These are phyloP conservation scores for Blattamonas nauphoetae DNA, from an alignment of 78 protist genomes.

Conservation along the genomic window DNA sequence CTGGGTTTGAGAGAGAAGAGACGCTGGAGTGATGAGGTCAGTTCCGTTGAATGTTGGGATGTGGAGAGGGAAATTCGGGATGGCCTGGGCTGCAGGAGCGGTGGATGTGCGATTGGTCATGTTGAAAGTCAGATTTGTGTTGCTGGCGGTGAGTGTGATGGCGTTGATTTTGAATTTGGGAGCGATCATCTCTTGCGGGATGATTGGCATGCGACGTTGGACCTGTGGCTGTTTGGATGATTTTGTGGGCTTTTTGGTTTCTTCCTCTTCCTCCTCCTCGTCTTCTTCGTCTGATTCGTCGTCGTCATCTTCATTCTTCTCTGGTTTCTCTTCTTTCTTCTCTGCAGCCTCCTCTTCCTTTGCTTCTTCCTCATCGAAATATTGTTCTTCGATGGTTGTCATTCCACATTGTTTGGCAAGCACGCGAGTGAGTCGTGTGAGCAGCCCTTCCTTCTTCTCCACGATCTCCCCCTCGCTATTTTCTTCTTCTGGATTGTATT, in stretches of 20 bases:
- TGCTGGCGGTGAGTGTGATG: no score
- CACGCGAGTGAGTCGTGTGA: background rate
- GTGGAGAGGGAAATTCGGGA: no score
- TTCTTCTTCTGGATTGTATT: background rate
- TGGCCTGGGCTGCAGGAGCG: no score
- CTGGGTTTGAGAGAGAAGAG: no score
- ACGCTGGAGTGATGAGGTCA: no score
- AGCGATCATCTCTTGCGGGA: no score
- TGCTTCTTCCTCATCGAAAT: background rate
- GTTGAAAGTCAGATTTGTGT: no score
- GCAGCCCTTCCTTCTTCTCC: background rate
- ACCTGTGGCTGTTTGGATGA: no score
- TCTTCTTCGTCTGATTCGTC: background rate
- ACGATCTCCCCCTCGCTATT: background rate
- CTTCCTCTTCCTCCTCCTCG: background rate
- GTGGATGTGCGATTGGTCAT: no score
- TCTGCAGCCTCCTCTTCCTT: background rate
- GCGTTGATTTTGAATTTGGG: no score
- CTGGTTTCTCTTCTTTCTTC: background rate
- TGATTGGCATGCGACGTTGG: no score
- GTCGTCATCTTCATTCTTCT: background rate
- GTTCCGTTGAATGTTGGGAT: no score
- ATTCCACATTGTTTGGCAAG: background rate
- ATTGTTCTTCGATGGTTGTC: background rate
- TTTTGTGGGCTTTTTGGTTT: background rate